Conservation (phyloP, 2,329 filamentous ascomycete genomes). For the Aspergillus pseudotamarii region DNA sequence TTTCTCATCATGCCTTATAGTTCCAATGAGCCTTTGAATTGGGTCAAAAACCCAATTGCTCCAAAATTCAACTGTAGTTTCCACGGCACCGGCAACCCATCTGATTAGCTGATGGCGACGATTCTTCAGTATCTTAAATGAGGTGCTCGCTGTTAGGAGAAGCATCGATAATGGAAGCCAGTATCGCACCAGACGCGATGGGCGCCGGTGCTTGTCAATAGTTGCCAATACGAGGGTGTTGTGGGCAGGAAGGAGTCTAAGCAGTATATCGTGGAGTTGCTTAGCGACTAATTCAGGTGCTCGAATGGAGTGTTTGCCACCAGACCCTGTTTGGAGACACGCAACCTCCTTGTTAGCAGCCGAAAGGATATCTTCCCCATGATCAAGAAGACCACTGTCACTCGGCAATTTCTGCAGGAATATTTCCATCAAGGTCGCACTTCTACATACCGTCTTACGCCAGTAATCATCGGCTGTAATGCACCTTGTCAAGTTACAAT, state of each 20-base stretch:
- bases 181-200: conserved; percentile 75
- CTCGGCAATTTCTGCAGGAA: conserved; percentile 73
- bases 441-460: conserved; percentile 78
- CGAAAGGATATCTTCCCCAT: conserved; percentile 59
- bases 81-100: conserved; percentile 79
- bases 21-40: conserved; percentile 77
- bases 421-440: conserved; percentile 82
- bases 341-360: conserved; percentile 64
- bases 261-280: conserved; percentile 61
- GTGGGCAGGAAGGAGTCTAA: conserved; percentile 69
- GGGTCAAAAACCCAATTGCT: conserved; percentile 94
- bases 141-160: conserved; percentile 80
- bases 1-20: conserved; percentile 87
- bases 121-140: conserved; percentile 77
- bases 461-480: conserved; percentile 53
- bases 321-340: conserved; percentile 34
- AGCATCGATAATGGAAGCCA: conserved; percentile 78
- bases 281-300: conserved; percentile 42
- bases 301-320: conserved; percentile 30
- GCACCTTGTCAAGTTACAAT: conserved; percentile 52
- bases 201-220: conserved; percentile 70
- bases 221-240: conserved; percentile 57
- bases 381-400: conserved; percentile 57
- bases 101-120: conserved; percentile 73
- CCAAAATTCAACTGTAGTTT: conserved; percentile 87